These are phyloP conservation scores for Kwoniella botswanensis DNA, from an alignment of 768 basidiomycete genomes.

Conservation along the genomic window DNA sequence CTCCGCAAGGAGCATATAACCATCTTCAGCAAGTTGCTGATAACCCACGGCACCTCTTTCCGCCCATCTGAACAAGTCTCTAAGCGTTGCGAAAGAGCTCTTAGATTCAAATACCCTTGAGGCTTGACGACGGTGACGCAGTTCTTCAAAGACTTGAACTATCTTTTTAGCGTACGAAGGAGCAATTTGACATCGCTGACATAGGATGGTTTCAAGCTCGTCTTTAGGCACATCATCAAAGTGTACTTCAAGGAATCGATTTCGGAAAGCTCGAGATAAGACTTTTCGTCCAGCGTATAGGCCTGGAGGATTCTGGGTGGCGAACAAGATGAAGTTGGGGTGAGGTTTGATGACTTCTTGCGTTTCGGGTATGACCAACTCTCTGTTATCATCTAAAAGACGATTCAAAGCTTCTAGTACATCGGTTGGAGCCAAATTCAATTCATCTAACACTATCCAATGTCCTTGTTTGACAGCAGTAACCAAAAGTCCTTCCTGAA, in stretches of 20 bases:
- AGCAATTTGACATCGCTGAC: constrained; percentile 86
- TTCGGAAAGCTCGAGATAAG: constrained; percentile 92
- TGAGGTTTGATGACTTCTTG: constrained; percentile 93
- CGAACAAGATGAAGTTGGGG: constrained; percentile 95
- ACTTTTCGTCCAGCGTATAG: constrained; percentile 94
- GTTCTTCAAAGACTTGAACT: constrained; percentile 86
- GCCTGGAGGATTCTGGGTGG: constrained; percentile 96
- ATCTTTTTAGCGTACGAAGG: constrained; percentile 91
- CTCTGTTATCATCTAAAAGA: constrained; percentile 94
- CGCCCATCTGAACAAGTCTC: constrained; percentile 97
- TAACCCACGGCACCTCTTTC: constrained; percentile 84
- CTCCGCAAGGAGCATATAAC: constrained; percentile 96
- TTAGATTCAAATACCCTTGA: constrained; percentile 96
- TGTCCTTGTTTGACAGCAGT: constrained; percentile 87
- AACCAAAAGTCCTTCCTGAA: constrained; percentile 91
- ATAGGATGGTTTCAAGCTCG: constrained; percentile 92
- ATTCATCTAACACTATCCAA: constrained; percentile 97
- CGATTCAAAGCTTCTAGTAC: constrained; percentile 97
- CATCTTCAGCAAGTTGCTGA: constrained; percentile 91
- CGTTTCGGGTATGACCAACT: constrained; percentile 92
- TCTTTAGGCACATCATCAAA: constrained; percentile 94
- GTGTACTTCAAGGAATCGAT: constrained; percentile 95
- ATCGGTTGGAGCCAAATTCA: constrained; percentile 96
- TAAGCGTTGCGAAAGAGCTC: constrained; percentile 92
- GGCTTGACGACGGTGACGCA: constrained; percentile 88